Base-by-base conservation (phyloP, 768 basidiomycete species). In the Phlebiopsis flavidoalba region DNA sequence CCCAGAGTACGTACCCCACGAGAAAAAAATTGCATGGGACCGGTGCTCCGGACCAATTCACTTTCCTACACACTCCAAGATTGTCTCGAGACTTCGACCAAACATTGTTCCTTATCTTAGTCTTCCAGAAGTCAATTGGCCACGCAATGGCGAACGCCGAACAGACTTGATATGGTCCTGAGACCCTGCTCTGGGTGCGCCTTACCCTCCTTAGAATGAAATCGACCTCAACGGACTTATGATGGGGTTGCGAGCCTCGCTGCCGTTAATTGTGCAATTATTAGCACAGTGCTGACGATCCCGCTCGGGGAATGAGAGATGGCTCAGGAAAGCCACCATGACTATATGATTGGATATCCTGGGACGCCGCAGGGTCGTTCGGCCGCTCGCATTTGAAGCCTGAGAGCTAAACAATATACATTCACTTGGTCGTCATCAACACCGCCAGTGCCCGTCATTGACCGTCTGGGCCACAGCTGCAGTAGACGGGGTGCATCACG, bases 371-470 rank as follows among this genome's bases (percentile, higher is more conserved):
- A 45, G 19, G 8, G n/a, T 43, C 37, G 54, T 43, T 55, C 54
- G 40, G 40, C 40, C 54, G n/a, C 21, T 22, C 24, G 36, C 6
- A 17, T 31, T 17, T 37, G 51, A 45, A 45, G 52, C 52, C 54
- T 55, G 54, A 55, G 54, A 55, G 54, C 36, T 12, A 22, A 24
- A 45, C 24, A 43, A 17, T 45, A 22, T 55, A 55, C 54, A 55
- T 19, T 11, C 15, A 37, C 12, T 19, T 43, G 40, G 40, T 15
- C 7, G 54, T 19, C 54, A 36, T 55, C 46, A 51, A 7, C 53
- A 46, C 46, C 60, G 60, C 55, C 60, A 60, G 48, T 24, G 22
- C 3, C 54, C 19, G 60, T 60, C 60, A 60, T 56, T 24, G 22
- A 8, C 54, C 19, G 37, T 12, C 37, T 26, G 37, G 54, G 24